These are phyloP conservation scores for Mycena amicta DNA, from an alignment of 768 basidiomycete genomes.

Conservation along the genomic window DNA sequence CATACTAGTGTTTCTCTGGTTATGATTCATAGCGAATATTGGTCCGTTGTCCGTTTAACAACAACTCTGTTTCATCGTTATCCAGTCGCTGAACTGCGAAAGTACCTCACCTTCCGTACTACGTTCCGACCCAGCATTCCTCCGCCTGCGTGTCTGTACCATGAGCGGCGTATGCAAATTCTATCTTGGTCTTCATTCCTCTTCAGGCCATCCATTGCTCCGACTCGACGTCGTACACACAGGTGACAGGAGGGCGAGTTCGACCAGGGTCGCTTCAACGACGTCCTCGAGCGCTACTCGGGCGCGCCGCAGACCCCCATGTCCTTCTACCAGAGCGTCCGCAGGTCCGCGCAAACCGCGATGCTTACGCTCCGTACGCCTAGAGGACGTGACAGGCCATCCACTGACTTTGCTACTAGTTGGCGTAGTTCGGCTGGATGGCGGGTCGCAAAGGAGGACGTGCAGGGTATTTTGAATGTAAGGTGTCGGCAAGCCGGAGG, in stretches of 20 bases:
- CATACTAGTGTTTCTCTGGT: conserved; percentile 36
- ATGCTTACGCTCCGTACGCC: conserved; percentile 40
- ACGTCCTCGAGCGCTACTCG: conserved; percentile 45
- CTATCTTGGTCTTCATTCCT: background rate
- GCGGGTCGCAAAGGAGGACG: conserved; percentile 42
- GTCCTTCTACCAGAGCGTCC: conserved; percentile 38
- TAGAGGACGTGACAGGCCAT: background rate
- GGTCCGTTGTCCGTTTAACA: conserved; percentile 42
- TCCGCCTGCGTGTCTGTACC: conserved; percentile 41
- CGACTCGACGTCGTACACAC: conserved; percentile 40
- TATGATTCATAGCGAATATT: conserved; percentile 43
- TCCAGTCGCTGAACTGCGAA: background rate
- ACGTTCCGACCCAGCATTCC: conserved; percentile 43
- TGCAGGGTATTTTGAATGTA: conserved; percentile 44
- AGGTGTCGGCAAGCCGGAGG: conserved; percentile 1
- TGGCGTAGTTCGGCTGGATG: conserved; percentile 43
- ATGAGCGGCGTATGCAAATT: conserved; percentile 39
- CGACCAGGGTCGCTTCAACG: conserved; percentile 41
- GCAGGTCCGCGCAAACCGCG: conserved; percentile 43
- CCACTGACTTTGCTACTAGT: background rate
- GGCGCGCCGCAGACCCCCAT: conserved; percentile 42
- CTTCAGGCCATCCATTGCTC: conserved; percentile 46
- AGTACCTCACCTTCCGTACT: conserved; percentile 32
- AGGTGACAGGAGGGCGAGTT: conserved; percentile 43
- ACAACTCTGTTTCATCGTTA: background rate